These are phyloP conservation scores for Coffea canephora DNA, from an alignment of 257 asterid species.

Conservation along the genomic window DNA sequence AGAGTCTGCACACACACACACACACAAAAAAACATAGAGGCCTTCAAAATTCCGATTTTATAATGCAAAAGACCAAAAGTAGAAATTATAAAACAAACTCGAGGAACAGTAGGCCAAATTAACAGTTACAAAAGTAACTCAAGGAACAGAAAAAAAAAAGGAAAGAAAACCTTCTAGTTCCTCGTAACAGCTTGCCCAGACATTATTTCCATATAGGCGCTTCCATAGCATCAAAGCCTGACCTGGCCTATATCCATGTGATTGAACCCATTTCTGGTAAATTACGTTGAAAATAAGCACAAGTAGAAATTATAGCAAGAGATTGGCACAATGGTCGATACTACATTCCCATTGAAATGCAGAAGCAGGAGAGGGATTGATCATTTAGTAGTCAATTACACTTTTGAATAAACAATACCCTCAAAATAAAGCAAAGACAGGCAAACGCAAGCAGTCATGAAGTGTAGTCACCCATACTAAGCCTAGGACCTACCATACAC, in stretches of 20 bases:
- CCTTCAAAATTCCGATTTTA: not conserved
- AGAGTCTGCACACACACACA: not conserved
- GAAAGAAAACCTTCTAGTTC: slow-evolving; percentile 65
- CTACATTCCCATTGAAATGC: not conserved
- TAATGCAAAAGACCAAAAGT: not conserved
- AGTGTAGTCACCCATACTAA: not conserved
- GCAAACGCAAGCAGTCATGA: not conserved
- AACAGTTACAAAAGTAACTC: not conserved
- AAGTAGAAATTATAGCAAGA: not conserved
- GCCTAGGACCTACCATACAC: not conserved
- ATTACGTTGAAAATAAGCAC: slow-evolving; percentile 15
- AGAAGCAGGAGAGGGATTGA: not conserved
- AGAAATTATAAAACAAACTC: not conserved
- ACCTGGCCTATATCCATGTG: slow-evolving; percentile 77
- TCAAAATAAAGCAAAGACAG: not conserved
- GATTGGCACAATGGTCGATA: not conserved
- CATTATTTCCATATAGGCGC: slow-evolving; percentile 69
- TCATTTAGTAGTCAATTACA: not conserved
- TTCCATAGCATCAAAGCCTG: slow-evolving; percentile 98
- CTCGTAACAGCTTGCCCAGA: slow-evolving; percentile 67
- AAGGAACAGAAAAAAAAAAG: not conserved
- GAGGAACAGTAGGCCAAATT: not conserved
- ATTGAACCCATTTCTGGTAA: slow-evolving; percentile 81
- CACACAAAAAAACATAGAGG: not conserved
- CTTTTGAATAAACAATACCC: not conserved